These are phyloP conservation scores for Botrytis sinoallii DNA, from an alignment of 2,329 filamentous ascomycete genomes.

Conservation along the genomic window DNA sequence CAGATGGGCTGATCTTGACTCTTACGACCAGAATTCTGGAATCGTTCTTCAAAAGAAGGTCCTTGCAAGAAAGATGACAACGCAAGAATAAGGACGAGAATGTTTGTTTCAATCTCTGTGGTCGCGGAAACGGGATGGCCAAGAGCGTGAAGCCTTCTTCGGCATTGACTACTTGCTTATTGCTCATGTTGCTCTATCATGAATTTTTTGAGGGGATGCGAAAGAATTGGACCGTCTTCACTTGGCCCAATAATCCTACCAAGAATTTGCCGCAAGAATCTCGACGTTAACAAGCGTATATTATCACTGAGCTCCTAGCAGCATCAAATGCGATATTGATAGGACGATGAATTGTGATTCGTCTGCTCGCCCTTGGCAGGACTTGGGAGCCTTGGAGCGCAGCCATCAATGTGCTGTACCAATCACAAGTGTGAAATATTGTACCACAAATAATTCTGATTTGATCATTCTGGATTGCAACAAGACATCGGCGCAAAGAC, in stretches of 20 bases:
- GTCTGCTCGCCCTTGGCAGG: background rate
- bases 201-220: background rate
- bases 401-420: conserved; percentile 3
- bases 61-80: background rate
- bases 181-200: background rate
- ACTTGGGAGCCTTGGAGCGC: background rate
- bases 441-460: conserved; percentile 4
- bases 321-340: background rate
- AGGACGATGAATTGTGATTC: background rate
- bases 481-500: background rate
- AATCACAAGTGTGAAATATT: conserved; percentile 10
- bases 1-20: background rate
- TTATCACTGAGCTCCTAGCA: background rate
- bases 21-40: background rate
- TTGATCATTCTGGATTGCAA: background rate
- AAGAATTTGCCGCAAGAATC: background rate
- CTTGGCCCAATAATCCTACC: background rate
- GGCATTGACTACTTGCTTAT: background rate
- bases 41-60: background rate
- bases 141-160: background rate
- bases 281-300: background rate
- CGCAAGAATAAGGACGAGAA: background rate
- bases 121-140: background rate
- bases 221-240: background rate
- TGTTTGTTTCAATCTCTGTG: background rate